Evolutionary conservation across 768 basidiomycete species (phyloP).

Genomic region (Macrocybe gigantea): DNA sequence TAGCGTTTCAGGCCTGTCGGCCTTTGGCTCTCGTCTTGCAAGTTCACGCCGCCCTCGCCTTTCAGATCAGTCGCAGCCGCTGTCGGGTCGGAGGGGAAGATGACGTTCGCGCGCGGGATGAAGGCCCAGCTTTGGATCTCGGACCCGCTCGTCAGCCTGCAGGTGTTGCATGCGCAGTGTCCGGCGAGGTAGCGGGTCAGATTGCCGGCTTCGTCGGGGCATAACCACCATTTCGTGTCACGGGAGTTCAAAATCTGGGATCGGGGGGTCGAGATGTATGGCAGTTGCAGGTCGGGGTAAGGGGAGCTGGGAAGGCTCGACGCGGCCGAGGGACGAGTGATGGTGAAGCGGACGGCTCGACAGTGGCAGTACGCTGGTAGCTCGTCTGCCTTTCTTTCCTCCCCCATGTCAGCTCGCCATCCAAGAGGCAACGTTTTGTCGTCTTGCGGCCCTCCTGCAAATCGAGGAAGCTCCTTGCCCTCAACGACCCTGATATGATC

Average conservation of each 20-base stretch:
- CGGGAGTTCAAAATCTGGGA: constrained; percentile 8
- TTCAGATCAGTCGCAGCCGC: constrained; percentile 10
- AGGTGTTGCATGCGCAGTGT: constrained; percentile 21
- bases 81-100: constrained; percentile 10
- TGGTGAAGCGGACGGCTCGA: constrained; percentile 8
- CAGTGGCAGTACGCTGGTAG: constrained; percentile 13
- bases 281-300: constrained; percentile 16
- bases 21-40: constrained; percentile 7
- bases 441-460: constrained; percentile 1
- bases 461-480: constrained; percentile 9
- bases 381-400: not conserved
- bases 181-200: constrained; percentile 18
- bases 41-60: constrained; percentile 3
- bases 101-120: constrained; percentile 15
- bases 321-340: constrained; percentile 13
- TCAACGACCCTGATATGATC: constrained; percentile 7
- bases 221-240: constrained; percentile 21
- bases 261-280: constrained; percentile 4
- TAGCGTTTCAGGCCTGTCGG: constrained; percentile 19
- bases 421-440: constrained; percentile 2
- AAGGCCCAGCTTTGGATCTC: constrained; percentile 21
- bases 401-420: constrained; percentile 3
- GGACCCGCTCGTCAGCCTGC: constrained; percentile 17
- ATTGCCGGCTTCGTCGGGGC: constrained; percentile 10
- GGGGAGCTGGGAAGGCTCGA: constrained; percentile 9